These are phyloP conservation scores for Suillus lakei DNA, from an alignment of 768 basidiomycete species.

Conservation along the genomic window DNA sequence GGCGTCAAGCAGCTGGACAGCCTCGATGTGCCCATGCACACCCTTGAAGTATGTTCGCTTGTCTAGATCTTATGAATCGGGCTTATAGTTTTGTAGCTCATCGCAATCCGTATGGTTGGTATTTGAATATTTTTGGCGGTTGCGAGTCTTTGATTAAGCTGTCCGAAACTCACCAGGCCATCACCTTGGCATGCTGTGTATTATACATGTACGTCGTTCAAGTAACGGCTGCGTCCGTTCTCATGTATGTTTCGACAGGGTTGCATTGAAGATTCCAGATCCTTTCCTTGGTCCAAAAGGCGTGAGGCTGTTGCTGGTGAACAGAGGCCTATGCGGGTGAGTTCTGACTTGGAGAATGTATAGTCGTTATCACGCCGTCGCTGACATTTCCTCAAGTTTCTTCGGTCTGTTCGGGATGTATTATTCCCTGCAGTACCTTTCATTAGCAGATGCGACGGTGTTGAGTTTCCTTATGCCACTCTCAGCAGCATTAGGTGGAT, in stretches of 20 bases:
- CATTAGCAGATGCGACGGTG: conserved; percentile 78
- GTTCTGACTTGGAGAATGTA: conserved; percentile 17
- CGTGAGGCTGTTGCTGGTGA: conserved; percentile 58
- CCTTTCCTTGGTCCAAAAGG: conserved; percentile 74
- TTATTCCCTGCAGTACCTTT: conserved; percentile 74
- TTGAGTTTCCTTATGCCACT: conserved; percentile 78
- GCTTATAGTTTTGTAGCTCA: conserved; percentile 40
- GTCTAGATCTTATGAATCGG: background rate
- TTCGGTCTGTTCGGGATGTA: conserved; percentile 73
- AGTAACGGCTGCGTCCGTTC: background rate
- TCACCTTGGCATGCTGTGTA: conserved; percentile 59
- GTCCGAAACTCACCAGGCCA: conserved; percentile 36
- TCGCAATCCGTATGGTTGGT: conserved; percentile 63
- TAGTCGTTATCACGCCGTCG: background rate
- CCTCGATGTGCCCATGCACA: conserved; percentile 60
- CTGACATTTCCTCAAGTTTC: conserved; percentile 50
- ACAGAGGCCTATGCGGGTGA: conserved; percentile 70
- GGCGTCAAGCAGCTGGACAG: conserved; percentile 65
- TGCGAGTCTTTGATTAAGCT: conserved; percentile 2
- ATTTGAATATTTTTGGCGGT: background rate
- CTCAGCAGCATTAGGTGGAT: conserved; percentile 63
- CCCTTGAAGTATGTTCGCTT: conserved; percentile 51
- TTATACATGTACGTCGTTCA: conserved; percentile 48
- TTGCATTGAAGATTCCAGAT: conserved; percentile 49
- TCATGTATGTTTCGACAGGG: conserved; percentile 28